Percentiles rank a stretch among this genome's conserved stretches.
Evolutionary conservation across 129 eudicot species (phyloP).

Genomic region (Deinandra increscens): DNA sequence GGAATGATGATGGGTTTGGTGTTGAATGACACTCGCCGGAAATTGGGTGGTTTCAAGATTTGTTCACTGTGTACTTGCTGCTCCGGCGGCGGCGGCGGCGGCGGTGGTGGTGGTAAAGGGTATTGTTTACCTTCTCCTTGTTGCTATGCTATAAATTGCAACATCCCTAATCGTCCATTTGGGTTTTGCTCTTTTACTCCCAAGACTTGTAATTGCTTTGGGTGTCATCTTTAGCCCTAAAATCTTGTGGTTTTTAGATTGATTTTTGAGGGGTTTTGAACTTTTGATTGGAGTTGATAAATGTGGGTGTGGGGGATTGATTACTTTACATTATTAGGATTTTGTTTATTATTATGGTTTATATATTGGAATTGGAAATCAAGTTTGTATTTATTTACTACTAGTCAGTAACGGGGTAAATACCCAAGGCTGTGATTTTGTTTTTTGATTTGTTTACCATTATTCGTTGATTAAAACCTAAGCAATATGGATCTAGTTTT

Average conservation of each 20-base stretch:
- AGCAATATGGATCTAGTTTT: too few relatives aligned
- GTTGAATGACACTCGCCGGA: slow-evolving; percentile 70
- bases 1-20: slow-evolving; percentile 48
- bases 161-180: slow-evolving; percentile 94
- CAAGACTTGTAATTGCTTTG: slow-evolving; percentile 84
- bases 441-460: too few relatives aligned
- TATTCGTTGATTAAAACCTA: too few relatives aligned
- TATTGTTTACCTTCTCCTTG: slow-evolving; percentile 85
- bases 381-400: slow-evolving; percentile 18
- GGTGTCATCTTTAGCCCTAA: slow-evolving; percentile 49
- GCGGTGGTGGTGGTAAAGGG: slow-evolving; percentile 53
- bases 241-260: slow-evolving; percentile 6
- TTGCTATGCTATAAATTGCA: slow-evolving; percentile 90
- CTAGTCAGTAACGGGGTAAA: too few relatives aligned
- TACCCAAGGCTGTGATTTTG: too few relatives aligned
- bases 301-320: slow-evolving; percentile 39
- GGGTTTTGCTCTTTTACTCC: slow-evolving; percentile 89
- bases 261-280: slow-evolving; percentile 25
- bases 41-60: slow-evolving; percentile 66
- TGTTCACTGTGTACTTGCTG: slow-evolving; percentile 86
- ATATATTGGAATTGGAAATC: slow-evolving; percentile 17
- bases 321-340: slow-evolving; percentile 32
- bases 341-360: slow-evolving; percentile 33
- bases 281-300: slow-evolving; percentile 16
- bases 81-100: slow-evolving; percentile 41